phyloP scores from a whole-genome alignment of 192 early-diverging fungal genomes.

The Coemansia sp. region DNA sequence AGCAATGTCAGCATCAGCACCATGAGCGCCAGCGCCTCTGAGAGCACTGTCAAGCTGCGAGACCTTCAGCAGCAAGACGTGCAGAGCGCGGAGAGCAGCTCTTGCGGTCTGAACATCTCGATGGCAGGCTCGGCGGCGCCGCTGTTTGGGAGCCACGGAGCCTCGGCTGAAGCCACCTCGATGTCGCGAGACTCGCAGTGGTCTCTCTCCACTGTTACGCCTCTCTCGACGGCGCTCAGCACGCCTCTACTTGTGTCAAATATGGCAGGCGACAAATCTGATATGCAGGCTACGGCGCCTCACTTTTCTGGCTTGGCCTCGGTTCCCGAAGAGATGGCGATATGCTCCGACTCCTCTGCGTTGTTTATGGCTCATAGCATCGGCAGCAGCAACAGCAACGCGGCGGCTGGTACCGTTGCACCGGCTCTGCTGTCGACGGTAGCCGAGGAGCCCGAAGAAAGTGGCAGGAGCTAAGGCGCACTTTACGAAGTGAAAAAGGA shows the following conservation, averaged over 20 bases:
- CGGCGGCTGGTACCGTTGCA: slow-evolving; percentile 16
- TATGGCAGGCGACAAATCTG: slow-evolving; percentile 10
- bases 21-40: slow-evolving; percentile 2
- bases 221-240: slow-evolving; percentile 20
- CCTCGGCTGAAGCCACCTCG: not conserved
- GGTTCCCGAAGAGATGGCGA: slow-evolving; percentile 34
- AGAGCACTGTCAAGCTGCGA: not conserved
- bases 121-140: not conserved
- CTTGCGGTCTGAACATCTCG: slow-evolving; percentile 25
- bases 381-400: not conserved
- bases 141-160: slow-evolving; percentile 1
- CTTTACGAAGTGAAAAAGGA: too few species aligned
- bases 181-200: not conserved
- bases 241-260: slow-evolving; percentile 24
- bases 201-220: slow-evolving; percentile 3
- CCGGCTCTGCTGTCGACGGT: not conserved
- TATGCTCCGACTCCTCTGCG: slow-evolving; percentile 15
- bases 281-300: not conserved
- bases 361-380: not conserved
- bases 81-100: not conserved
- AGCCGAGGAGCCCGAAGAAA: not conserved
- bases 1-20: slow-evolving; percentile 9
- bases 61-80: not conserved
- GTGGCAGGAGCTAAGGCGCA: not conserved
- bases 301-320: slow-evolving; percentile 29